These are phyloP conservation scores for Glycyrrhiza uralensis DNA, from an alignment of 306 rosid genomes.

Conservation along the genomic window DNA sequence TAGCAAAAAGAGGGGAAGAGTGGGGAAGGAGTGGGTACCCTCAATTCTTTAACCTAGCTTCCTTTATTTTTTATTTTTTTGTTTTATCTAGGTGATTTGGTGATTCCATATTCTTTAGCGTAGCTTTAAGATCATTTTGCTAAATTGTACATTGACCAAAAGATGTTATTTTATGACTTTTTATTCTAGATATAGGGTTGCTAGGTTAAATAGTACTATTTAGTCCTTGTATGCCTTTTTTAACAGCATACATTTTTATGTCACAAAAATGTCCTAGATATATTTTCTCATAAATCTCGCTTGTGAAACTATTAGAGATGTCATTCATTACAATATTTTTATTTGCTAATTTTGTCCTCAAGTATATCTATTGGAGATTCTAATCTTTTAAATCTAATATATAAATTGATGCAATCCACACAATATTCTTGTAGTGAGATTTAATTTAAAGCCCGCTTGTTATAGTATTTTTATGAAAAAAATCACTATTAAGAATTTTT, in stretches of 20 bases:
- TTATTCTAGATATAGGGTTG: neutral
- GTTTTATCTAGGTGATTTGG: neutral
- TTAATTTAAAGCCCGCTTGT: no score
- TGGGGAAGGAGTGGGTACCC: constrained; percentile 18
- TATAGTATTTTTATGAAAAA: no score
- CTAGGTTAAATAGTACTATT: neutral
- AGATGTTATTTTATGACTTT: neutral
- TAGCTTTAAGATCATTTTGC: constrained; percentile 23
- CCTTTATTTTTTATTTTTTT: neutral
- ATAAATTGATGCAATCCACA: neutral
- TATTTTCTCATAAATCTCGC: neutral
- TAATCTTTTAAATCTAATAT: neutral
- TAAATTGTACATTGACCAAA: constrained; percentile 17
- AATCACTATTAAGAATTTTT: no score
- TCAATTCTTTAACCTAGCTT: neutral
- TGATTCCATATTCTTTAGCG: constrained; percentile 23
- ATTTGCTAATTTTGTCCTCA: neutral
- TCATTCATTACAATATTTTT: neutral
- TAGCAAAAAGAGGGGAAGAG: constrained; percentile 6
- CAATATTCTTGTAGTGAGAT: no score
- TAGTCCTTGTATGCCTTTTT: neutral
- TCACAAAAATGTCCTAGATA: neutral
- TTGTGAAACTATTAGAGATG: neutral
- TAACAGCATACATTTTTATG: neutral
- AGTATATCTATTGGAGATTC: neutral